Percentiles rank a stretch among this genome's conserved stretches.
phyloP scores from a whole-genome alignment of 2,329 filamentous ascomycete genomes.

The Aspergillus sp. region DNA sequence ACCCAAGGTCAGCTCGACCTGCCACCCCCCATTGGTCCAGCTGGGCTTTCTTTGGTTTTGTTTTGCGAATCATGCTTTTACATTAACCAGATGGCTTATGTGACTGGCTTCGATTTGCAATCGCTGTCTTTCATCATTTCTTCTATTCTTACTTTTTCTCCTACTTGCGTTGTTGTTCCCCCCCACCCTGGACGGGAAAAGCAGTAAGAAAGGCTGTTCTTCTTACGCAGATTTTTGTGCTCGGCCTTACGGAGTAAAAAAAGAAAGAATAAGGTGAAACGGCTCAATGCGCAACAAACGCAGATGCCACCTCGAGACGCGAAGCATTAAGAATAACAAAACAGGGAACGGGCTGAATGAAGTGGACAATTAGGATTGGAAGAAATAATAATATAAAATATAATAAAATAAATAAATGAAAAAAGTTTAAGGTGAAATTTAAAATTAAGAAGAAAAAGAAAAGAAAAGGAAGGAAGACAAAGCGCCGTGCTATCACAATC shows the following conservation, averaged over 20 bases:
- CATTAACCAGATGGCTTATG: slow-evolving; percentile 6
- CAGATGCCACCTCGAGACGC: too few species aligned
- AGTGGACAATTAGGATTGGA: too few species aligned
- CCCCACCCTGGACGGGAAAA: background rate
- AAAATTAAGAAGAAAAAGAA: background rate
- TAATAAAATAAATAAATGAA: too few species aligned
- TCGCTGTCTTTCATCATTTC: background rate
- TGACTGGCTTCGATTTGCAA: slow-evolving; percentile 11
- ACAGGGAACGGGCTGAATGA: too few species aligned
- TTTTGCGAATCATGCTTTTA: slow-evolving; percentile 17
- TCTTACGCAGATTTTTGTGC: too few species aligned
- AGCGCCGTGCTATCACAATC: background rate
- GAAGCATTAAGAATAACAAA: too few species aligned
- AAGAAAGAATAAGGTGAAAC: too few species aligned
- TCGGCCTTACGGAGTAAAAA: too few species aligned
- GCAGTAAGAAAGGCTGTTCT: too few species aligned
- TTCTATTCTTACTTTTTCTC: background rate
- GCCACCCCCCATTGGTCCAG: slow-evolving; percentile 21
- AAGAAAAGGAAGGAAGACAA: background rate
- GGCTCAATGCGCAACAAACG: too few species aligned
- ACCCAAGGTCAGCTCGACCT: slow-evolving; percentile 13
- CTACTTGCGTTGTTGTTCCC: background rate
- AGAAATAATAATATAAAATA: too few species aligned
- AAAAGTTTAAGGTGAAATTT: background rate
- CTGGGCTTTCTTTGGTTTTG: slow-evolving; percentile 5